Evolutionary conservation across 257 asterid species (phyloP), one percentile per base, ranked within the genome.

Genomic region (Nicotiana noctiflora): DNA sequence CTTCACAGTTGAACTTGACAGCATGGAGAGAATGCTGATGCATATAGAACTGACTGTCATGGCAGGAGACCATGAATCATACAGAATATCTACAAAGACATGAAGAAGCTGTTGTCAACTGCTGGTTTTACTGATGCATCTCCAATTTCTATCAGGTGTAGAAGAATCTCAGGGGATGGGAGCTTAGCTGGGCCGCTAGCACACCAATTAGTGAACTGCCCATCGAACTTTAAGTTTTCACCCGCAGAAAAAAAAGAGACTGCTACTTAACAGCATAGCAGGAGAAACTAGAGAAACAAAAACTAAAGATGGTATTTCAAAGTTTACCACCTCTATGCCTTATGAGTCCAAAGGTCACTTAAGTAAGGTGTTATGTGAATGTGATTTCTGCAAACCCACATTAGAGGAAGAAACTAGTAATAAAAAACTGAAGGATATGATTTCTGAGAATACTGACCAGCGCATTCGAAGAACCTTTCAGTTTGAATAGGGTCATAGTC

Each of bases 61-160:
- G 21, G 99, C 99, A 27, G 99, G 99, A 49, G 99, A 95, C 99
- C 99, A 95, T 2, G 99, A 93, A 86, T 95, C 99, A 10, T 95
- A 95, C 67, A 95, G 75, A 84, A 95, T 95, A 89, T 95, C 99
- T 95, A 95, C 70, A 82, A 40, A 9, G 76, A 29, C 17, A 64
- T 12, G 60, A 70, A 62, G 29, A 68, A 51, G 44, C 17, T 40
- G 18, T 40, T 31, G 74, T 79, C 31, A 62, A 62, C 19, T 62
- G 57, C 49, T 19, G 32, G 59, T n/a, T 77, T 66, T 77, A 15
- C 27, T 74, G 25, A 49, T 74, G 34, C 15, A 74, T 49, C 15
- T 74, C 61, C 78, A 74, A 74, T 49, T 74, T 13, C 60, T 21
- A 74, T 74, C 6, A 74, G 44, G 25, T 74, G 61, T 23, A 18